A percentile compares a stretch with the other conserved stretches of the same genome.
phyloP scores from a whole-genome alignment of 306 rosid species.

The Lathyrus oleraceus region DNA sequence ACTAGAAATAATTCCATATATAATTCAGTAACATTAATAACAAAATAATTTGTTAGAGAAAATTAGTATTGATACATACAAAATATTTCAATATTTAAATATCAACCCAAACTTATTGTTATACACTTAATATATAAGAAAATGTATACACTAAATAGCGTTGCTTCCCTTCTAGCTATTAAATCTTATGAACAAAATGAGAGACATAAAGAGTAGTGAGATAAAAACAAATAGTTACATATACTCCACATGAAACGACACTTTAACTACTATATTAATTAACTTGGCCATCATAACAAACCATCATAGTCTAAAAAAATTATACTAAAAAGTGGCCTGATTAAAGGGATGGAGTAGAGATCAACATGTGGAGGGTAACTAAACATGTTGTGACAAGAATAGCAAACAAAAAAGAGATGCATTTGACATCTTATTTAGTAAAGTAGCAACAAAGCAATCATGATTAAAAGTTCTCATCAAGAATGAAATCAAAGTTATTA shows the following conservation, averaged over 20 bases:
- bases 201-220: not conserved
- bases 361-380: not conserved
- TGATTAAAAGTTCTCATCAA: conserved; percentile 65
- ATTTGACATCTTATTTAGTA: conserved; percentile 14
- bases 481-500: conserved; percentile 59
- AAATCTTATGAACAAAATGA: not conserved
- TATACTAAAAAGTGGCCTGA: conserved; percentile 6
- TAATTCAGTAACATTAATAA: too few species aligned
- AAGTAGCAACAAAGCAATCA: conserved; percentile 20
- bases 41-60: too few species aligned
- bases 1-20: too few species aligned
- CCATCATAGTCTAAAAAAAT: not conserved
- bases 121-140: too few species aligned
- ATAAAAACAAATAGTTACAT: not conserved
- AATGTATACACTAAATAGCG: not conserved
- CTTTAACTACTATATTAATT: not conserved
- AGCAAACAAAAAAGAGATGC: conserved; percentile 26
- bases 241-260: not conserved
- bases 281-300: not conserved
- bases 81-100: too few species aligned
- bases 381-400: conserved; percentile 29
- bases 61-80: too few species aligned
- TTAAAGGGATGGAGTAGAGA: conserved; percentile 6
- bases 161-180: not conserved
- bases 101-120: too few species aligned